These are phyloP conservation scores for Fraxinus anomala DNA, from an alignment of 257 asterid species.

Conservation along the genomic window DNA sequence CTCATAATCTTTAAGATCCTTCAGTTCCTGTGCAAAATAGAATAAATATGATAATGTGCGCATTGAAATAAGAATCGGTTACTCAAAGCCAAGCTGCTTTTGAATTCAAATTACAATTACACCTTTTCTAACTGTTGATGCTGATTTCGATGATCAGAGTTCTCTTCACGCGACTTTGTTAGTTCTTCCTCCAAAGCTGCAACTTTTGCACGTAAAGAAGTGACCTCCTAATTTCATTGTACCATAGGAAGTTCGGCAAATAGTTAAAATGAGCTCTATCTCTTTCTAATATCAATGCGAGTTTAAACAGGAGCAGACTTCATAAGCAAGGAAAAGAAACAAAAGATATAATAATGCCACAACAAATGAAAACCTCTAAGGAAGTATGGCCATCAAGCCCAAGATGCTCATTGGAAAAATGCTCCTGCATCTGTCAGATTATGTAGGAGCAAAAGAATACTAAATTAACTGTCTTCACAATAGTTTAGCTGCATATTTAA, in stretches of 20 bases:
- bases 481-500: neutral
- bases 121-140: slow-evolving; percentile 25
- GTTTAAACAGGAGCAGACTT: neutral
- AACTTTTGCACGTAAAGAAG: slow-evolving; percentile 66
- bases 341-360: neutral
- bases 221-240: slow-evolving; percentile 48
- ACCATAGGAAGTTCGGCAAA: neutral
- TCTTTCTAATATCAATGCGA: neutral
- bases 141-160: slow-evolving; percentile 49
- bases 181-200: slow-evolving; percentile 72
- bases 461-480: neutral
- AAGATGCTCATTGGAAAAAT: slow-evolving; percentile 51
- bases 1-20: slow-evolving; percentile 78
- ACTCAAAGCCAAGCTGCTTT: slow-evolving; percentile 1
- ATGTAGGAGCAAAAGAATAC: slow-evolving; percentile 8
- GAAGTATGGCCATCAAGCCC: slow-evolving; percentile 50
- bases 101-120: slow-evolving; percentile 5
- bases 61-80: slow-evolving; percentile 18
- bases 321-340: neutral
- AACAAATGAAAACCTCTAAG: slow-evolving; percentile 52
- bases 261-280: neutral
- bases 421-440: slow-evolving; percentile 48
- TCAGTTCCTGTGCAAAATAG: slow-evolving; percentile 69
- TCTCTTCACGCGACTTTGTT: slow-evolving; percentile 58
- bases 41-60: slow-evolving; percentile 19